These are phyloP conservation scores for Fusarium sarcochroum DNA, from an alignment of 2,329 filamentous ascomycete species.

Conservation along the genomic window DNA sequence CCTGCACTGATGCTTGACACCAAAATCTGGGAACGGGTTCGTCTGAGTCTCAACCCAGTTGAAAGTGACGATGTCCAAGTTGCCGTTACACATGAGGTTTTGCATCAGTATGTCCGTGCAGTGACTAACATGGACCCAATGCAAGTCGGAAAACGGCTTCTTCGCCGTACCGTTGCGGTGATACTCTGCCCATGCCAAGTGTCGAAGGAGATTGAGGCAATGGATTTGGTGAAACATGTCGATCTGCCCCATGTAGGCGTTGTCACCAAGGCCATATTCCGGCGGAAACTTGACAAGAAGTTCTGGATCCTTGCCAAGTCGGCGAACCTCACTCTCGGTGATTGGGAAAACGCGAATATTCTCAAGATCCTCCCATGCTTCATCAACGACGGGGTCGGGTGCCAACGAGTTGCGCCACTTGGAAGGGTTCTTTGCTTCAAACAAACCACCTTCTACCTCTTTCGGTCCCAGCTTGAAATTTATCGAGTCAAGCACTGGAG, in stretches of 20 bases:
- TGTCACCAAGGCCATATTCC: conserved; percentile 9
- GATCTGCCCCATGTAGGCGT: conserved; percentile 19
- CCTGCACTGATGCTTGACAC: conserved; percentile 12
- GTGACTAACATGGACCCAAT: conserved; percentile 18
- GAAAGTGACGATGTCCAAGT: conserved; percentile 14
- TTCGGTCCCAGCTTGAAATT: background rate
- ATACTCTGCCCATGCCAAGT: conserved; percentile 12
- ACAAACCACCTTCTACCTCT: conserved; percentile 13
- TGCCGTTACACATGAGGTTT: conserved; percentile 13
- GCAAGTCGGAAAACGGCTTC: conserved; percentile 14
- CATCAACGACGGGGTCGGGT: conserved; percentile 10
- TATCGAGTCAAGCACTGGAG: conserved; percentile 8
- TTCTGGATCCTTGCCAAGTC: conserved; percentile 16
- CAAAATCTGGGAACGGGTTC: conserved; percentile 20
- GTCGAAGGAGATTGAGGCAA: conserved; percentile 16
- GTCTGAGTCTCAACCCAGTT: conserved; percentile 23
- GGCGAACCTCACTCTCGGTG: conserved; percentile 6
- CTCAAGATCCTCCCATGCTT: conserved; percentile 22
- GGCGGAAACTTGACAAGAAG: conserved; percentile 20
- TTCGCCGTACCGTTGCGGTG: conserved; percentile 13
- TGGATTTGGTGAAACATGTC: conserved; percentile 24
- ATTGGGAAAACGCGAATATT: conserved; percentile 16
- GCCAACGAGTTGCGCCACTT: conserved; percentile 12
- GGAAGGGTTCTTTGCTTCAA: conserved; percentile 17
- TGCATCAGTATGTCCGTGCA: conserved; percentile 25